A percentile compares a stretch with the other conserved stretches of the same genome.
Evolutionary conservation across 2,329 filamentous ascomycete species (phyloP).

Genomic region (Colletotrichum spaethianum): DNA sequence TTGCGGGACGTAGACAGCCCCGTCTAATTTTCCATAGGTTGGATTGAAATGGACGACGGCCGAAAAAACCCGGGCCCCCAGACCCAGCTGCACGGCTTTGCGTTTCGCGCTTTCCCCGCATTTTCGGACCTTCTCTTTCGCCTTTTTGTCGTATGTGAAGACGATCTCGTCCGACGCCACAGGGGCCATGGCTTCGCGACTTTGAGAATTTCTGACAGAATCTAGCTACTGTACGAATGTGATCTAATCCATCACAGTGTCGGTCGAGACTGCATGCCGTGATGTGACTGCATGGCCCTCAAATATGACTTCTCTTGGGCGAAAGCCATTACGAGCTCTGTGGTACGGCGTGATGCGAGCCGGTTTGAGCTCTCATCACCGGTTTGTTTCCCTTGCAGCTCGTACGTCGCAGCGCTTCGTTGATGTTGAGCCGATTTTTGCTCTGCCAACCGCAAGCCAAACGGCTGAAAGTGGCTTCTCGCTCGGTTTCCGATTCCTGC

Average conservation of each 20-base stretch:
- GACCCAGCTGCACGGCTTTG: constrained; percentile 3
- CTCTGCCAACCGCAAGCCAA: background rate
- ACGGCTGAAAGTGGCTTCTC: background rate
- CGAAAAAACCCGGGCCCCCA: constrained; percentile 4
- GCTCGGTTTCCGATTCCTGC: background rate
- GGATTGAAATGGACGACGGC: constrained; percentile 15
- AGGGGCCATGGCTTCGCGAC: background rate
- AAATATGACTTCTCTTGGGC: background rate
- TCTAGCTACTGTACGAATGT: constrained; percentile 3
- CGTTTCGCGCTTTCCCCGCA: background rate
- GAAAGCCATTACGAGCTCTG: constrained; percentile 8
- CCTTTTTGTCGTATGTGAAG: constrained; percentile 10
- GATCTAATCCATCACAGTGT: background rate
- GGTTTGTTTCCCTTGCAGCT: background rate
- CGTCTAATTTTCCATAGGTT: constrained; percentile 10
- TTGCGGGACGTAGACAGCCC: constrained; percentile 1
- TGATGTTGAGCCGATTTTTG: background rate
- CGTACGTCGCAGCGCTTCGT: background rate
- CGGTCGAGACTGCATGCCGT: background rate
- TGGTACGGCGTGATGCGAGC: background rate
- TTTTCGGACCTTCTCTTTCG: constrained; percentile 22
- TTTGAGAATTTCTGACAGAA: background rate
- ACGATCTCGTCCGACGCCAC: background rate
- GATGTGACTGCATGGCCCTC: background rate
- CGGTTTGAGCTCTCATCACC: background rate